Evolutionary conservation across 768 basidiomycete genomes (phyloP).

Genomic region (Russula sp.): DNA sequence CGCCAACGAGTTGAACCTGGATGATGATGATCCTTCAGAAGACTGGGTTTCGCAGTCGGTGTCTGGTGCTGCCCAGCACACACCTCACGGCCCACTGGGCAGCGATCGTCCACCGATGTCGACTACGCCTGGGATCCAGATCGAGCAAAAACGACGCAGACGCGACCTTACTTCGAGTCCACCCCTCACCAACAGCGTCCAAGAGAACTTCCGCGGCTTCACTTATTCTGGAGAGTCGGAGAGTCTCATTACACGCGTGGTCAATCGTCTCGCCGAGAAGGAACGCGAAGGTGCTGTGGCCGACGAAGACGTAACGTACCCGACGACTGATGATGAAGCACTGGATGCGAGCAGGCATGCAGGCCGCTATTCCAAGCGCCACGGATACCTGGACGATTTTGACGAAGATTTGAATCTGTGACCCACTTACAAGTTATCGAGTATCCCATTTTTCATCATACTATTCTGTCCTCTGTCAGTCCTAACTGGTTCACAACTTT

Average conservation of each 20-base stretch:
- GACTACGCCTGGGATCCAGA: slow-evolving; percentile 26
- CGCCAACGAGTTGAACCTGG: slow-evolving; percentile 43
- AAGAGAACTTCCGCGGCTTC: slow-evolving; percentile 97
- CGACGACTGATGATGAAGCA: slow-evolving; percentile 73
- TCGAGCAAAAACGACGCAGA: slow-evolving; percentile 31
- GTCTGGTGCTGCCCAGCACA: slow-evolving; percentile 45
- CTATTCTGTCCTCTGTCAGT: background rate
- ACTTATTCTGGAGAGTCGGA: slow-evolving; percentile 73
- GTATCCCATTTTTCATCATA: slow-evolving; percentile 10
- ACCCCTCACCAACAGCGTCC: slow-evolving; percentile 86
- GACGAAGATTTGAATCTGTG: slow-evolving; percentile 39
- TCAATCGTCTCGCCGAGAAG: slow-evolving; percentile 41
- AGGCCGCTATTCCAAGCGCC: slow-evolving; percentile 64
- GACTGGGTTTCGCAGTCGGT: slow-evolving; percentile 51
- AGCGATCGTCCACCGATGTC: slow-evolving; percentile 33
- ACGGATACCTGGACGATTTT: slow-evolving; percentile 43
- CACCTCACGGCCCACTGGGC: slow-evolving; percentile 76
- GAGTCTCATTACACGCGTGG: slow-evolving; percentile 48
- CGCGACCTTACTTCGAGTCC: slow-evolving; percentile 42
- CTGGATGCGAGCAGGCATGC: slow-evolving; percentile 61
- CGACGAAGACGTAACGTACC: slow-evolving; percentile 42
- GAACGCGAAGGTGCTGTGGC: slow-evolving; percentile 34
- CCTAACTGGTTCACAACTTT: slow-evolving; percentile 3
- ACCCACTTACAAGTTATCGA: slow-evolving; percentile 25
- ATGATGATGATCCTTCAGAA: slow-evolving; percentile 63